Base-by-base conservation (phyloP, 2,329 filamentous ascomycete genomes). In the Xylaria sp. region DNA sequence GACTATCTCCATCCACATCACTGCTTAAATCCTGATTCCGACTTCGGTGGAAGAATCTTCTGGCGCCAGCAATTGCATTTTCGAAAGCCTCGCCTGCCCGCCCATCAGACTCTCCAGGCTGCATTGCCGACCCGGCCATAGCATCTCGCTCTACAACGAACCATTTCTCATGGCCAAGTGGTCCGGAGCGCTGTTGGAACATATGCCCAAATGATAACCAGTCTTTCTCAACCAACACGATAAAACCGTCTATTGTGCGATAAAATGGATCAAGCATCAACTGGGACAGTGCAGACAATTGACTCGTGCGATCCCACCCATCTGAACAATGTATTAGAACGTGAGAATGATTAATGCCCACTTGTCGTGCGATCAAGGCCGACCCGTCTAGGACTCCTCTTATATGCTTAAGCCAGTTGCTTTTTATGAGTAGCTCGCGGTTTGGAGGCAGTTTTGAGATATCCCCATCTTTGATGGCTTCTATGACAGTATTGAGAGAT, bases 171-270 rank as follows among this genome's bases (percentile, higher is more conserved):
- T 92, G 92, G 75, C 90, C 93, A 62, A 98, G 81, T 73, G 92
- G 92, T 2, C 96, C 96, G 15, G 92, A 92, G n/a, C 96, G 90
- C 74, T 97, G 89, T 61, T 94, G 89, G 80, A 99, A 99, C 90
- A 97, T 97, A 79, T 99, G 95, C 1, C 96, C 96, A 80, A 97
- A 99, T 0, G 95, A 96, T 13, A 99, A 81, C 93, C 96, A 99
- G 76, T 99, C 96, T 78, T 99, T 99, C 79, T 99, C 96, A 2
- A 99, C 87, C 6, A 99, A 83, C 2, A 97, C 90, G 73, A 98
- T 94, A 78, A 98, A 99, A 0, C 96, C 96, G 72, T 97, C 92
- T 56, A 99, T 83, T 0, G 96, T 98, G 58, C 96, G 89, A 78
- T 94, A 99, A 79, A 97, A 97, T 0, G 96, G 96, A 76, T 99